A percentile compares a stretch with the other conserved stretches of the same genome.
Evolutionary conservation across 1,139 yeast species (phyloP).

Genomic region (Suhomyces bolitotheri): DNA sequence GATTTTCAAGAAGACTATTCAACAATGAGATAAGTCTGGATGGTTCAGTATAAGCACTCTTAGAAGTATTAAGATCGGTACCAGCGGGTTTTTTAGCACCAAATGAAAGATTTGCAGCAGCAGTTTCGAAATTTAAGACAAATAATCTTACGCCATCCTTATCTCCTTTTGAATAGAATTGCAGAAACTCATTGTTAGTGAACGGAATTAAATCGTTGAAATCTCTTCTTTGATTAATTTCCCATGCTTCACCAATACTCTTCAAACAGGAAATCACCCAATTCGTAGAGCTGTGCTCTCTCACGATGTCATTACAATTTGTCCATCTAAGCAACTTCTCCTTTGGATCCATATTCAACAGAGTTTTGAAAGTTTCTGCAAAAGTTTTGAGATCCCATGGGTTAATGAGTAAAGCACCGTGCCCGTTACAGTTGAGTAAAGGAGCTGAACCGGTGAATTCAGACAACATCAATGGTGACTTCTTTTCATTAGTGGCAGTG

Average conservation of each 20-base stretch:
- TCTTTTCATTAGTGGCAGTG: conserved; percentile 67
- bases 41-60: conserved; percentile 39
- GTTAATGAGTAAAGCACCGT: conserved; percentile 77
- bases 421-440: conserved; percentile 50
- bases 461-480: conserved; percentile 81
- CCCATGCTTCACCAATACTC: conserved; percentile 65
- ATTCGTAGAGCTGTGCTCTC: conserved; percentile 64
- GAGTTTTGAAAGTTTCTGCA: conserved; percentile 58
- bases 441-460: conserved; percentile 96
- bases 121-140: conserved; percentile 55
- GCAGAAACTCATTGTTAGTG: conserved; percentile 33
- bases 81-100: conserved; percentile 15
- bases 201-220: conserved; percentile 29
- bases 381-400: conserved; percentile 85
- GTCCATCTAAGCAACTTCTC: conserved; percentile 68
- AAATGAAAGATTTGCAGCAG: conserved; percentile 29
- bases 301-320: conserved; percentile 56
- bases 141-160: conserved; percentile 49
- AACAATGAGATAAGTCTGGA: conserved; percentile 53
- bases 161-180: conserved; percentile 32
- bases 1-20: conserved; percentile 47
- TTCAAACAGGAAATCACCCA: conserved; percentile 70
- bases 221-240: conserved; percentile 43
- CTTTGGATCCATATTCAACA: conserved; percentile 60
- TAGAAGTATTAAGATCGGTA: conserved; percentile 21